These are phyloP conservation scores for Isatis tinctoria DNA, from an alignment of 345 rosid species.

Conservation along the genomic window DNA sequence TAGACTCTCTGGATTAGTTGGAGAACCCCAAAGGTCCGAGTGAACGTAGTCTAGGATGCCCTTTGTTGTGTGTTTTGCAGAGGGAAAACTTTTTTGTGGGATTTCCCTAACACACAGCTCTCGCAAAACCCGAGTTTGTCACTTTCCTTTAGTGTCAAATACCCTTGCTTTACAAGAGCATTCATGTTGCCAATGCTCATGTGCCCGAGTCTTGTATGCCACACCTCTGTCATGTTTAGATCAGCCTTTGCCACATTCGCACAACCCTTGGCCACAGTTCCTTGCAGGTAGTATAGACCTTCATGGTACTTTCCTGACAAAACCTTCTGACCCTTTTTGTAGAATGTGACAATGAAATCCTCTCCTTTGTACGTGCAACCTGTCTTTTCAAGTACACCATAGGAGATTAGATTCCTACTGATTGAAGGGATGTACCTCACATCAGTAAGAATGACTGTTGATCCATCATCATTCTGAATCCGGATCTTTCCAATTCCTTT, in stretches of 20 bases:
- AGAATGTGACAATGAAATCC: background rate
- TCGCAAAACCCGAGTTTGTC: background rate
- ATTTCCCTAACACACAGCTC: background rate
- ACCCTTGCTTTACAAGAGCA: background rate
- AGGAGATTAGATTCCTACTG: background rate
- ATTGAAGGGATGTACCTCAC: background rate
- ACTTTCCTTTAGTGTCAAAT: background rate
- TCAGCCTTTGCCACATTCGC: background rate
- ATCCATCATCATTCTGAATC: background rate
- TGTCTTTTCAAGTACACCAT: background rate
- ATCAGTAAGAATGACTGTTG: background rate
- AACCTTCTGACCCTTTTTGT: background rate
- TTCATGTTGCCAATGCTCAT: background rate
- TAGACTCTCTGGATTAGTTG: background rate
- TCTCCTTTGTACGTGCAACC: background rate
- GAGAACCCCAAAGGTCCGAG: background rate
- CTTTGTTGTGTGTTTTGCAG: background rate
- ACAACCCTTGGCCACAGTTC: background rate
- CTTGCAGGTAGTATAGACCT: background rate
- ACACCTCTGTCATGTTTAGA: background rate
- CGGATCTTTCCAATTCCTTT: background rate
- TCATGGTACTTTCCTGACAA: background rate
- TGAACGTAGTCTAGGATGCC: background rate
- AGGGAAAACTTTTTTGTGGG: background rate
- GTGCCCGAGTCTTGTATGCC: background rate